These are phyloP conservation scores for Leccinum angustisporum DNA, from an alignment of 1,284 basidiomycete species.

Conservation along the genomic window DNA sequence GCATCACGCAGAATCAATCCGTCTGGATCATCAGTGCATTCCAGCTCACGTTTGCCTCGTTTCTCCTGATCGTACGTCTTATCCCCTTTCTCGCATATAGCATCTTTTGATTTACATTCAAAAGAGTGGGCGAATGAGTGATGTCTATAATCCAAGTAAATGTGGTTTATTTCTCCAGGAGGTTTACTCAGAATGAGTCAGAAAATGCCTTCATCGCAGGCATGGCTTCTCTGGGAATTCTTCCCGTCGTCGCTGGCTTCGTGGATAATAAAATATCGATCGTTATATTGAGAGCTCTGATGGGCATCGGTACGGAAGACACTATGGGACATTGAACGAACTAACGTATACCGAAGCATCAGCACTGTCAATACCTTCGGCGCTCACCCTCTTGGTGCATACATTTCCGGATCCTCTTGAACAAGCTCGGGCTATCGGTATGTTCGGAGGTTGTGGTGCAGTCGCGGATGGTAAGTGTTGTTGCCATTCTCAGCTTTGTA, in stretches of 20 bases:
- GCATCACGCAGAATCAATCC: slow-evolving; percentile 59
- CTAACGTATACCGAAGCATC: slow-evolving; percentile 32
- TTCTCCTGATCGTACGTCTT: slow-evolving; percentile 41
- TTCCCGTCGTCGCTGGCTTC: slow-evolving; percentile 44
- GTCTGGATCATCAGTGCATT: slow-evolving; percentile 42
- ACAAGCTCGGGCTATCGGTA: slow-evolving; percentile 46
- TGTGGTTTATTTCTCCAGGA: background rate
- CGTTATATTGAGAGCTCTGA: background rate
- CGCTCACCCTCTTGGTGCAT: slow-evolving; percentile 45
- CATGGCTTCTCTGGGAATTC: slow-evolving; percentile 35
- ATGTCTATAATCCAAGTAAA: slow-evolving; percentile 34
- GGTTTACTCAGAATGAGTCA: slow-evolving; percentile 6
- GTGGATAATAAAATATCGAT: slow-evolving; percentile 41
- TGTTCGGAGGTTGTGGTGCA: slow-evolving; percentile 47
- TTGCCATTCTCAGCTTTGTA: background rate
- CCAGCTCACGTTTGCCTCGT: slow-evolving; percentile 44
- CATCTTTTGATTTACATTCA: slow-evolving; percentile 11
- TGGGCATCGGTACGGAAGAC: slow-evolving; percentile 28
- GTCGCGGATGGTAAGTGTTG: slow-evolving; percentile 41
- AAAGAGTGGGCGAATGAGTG: slow-evolving; percentile 35
- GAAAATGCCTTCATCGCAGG: slow-evolving; percentile 34
- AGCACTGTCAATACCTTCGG: slow-evolving; percentile 48
- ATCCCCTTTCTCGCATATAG: slow-evolving; percentile 14
- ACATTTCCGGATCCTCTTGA: slow-evolving; percentile 44
- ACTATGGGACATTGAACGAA: background rate